Conservation (phyloP, 257 asterid species). For the Jacaranda mimosifolia region DNA sequence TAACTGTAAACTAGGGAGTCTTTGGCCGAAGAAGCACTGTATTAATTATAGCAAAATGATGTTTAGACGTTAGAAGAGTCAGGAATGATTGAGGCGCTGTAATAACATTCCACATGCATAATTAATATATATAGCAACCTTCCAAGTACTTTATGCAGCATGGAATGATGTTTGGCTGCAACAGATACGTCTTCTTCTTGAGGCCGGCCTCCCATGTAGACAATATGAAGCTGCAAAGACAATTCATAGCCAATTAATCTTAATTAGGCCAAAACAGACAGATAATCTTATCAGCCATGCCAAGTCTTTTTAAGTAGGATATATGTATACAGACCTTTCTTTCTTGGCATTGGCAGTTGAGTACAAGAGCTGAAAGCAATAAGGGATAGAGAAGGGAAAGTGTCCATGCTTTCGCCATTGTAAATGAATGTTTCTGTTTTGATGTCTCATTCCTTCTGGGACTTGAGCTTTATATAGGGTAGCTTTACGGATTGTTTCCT, state of each 20-base stretch:
- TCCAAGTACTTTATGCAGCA: constrained; percentile 46
- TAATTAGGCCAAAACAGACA: not conserved
- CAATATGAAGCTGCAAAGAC: constrained; percentile 39
- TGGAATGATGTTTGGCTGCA: constrained; percentile 40
- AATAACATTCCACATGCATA: not conserved
- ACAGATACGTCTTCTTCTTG: constrained; percentile 35
- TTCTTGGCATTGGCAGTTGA: constrained; percentile 50
- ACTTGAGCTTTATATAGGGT: constrained; percentile 33
- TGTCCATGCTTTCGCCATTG: constrained; percentile 36
- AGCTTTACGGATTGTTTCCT: constrained; percentile 18
- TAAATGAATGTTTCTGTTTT: not conserved
- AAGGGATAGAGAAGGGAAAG: constrained; percentile 45
- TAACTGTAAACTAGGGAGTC: constrained; percentile 49
- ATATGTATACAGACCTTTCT: constrained; percentile 32
- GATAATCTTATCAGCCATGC: not conserved
- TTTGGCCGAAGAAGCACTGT: constrained; percentile 44
- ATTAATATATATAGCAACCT: constrained; percentile 37
- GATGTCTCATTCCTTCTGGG: constrained; percentile 17
- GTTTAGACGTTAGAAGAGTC: not conserved
- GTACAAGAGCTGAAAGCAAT: constrained; percentile 45
- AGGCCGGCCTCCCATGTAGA: constrained; percentile 46
- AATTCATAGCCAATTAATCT: too few relatives aligned
- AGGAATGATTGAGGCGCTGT: not conserved
- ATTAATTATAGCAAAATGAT: too few relatives aligned
- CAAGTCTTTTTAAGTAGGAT: not conserved